phyloP scores from a whole-genome alignment of 306 rosid species.

The Castanospermum australe region DNA sequence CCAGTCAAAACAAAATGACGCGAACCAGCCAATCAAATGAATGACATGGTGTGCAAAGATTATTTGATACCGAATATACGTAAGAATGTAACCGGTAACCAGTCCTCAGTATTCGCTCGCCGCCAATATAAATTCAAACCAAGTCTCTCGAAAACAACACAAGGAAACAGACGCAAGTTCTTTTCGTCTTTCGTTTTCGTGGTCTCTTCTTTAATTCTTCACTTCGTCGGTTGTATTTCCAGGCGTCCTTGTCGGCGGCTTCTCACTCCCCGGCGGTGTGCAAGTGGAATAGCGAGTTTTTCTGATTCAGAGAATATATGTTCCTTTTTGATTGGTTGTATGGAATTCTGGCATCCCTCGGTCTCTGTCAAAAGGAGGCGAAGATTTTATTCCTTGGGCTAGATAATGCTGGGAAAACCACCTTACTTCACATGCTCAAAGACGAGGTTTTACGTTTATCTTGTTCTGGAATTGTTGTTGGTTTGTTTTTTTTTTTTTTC shows the following conservation, averaged over 20 bases:
- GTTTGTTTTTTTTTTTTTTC: not conserved
- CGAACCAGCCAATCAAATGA: too few species aligned
- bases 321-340: constrained; percentile 69
- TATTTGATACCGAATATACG: too few species aligned
- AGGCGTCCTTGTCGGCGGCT: not conserved
- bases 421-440: constrained; percentile 73
- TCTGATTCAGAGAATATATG: constrained; percentile 25
- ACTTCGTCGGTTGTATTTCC: not conserved
- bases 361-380: constrained; percentile 67
- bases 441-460: constrained; percentile 44
- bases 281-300: not conserved
- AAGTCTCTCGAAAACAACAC: not conserved
- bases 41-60: too few species aligned
- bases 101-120: not conserved
- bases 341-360: constrained; percentile 57
- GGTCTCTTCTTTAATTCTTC: not conserved
- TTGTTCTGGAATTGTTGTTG: not conserved
- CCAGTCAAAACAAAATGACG: too few species aligned
- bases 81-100: constrained; percentile 22
- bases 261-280: not conserved
- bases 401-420: constrained; percentile 66
- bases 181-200: not conserved
- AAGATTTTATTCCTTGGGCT: constrained; percentile 71
- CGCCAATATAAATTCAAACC: not conserved
- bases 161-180: not conserved